A percentile compares a stretch with the other conserved stretches of the same genome.
Conservation (phyloP, 2,329 filamentous ascomycete genomes). For the Thelonectria blattea region DNA sequence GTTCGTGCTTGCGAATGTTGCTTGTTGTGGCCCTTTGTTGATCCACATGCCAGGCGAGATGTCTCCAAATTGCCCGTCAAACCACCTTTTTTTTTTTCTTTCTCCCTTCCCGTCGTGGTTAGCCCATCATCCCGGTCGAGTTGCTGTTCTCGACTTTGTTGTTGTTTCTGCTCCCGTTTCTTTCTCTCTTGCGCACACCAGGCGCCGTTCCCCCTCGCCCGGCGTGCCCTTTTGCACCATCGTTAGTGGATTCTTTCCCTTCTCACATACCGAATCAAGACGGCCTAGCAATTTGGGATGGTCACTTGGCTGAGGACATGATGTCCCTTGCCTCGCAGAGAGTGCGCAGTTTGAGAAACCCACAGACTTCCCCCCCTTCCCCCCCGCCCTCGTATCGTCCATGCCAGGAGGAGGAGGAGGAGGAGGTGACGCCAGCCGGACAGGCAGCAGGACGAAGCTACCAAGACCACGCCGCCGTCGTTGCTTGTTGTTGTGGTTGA, state of each 20-base stretch:
- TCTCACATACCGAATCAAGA: conserved; percentile 18
- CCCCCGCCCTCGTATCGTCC: conserved; percentile 6
- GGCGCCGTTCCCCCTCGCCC: conserved; percentile 1
- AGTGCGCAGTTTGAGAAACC: conserved; percentile 18
- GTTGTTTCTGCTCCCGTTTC: conserved; percentile 15
- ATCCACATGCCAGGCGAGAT: conserved; percentile 30
- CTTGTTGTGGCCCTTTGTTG: conserved; percentile 1
- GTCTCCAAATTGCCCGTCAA: conserved; percentile 14
- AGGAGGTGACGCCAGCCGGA: conserved; percentile 17
- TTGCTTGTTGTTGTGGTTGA: conserved; percentile 24
- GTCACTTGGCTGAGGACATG: too few species aligned
- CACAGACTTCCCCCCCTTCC: conserved; percentile 7
- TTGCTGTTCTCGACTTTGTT: conserved; percentile 11
- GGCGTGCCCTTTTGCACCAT: conserved; percentile 1
- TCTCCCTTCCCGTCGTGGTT: conserved; percentile 22
- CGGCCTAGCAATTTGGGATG: too few species aligned
- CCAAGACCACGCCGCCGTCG: conserved; percentile 4
- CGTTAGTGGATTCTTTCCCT: conserved; percentile 22
- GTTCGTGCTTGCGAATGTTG: conserved; percentile 19
- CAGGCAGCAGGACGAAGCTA: conserved; percentile 20
- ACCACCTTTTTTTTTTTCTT: conserved; percentile 16
- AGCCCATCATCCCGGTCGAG: conserved; percentile 10
- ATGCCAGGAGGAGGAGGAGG: too few species aligned
- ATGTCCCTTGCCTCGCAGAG: not conserved
- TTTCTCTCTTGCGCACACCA: conserved; percentile 9